Base-by-base conservation (phyloP, 1,139 yeast species). In the Saccharomycopsis hybrid region DNA sequence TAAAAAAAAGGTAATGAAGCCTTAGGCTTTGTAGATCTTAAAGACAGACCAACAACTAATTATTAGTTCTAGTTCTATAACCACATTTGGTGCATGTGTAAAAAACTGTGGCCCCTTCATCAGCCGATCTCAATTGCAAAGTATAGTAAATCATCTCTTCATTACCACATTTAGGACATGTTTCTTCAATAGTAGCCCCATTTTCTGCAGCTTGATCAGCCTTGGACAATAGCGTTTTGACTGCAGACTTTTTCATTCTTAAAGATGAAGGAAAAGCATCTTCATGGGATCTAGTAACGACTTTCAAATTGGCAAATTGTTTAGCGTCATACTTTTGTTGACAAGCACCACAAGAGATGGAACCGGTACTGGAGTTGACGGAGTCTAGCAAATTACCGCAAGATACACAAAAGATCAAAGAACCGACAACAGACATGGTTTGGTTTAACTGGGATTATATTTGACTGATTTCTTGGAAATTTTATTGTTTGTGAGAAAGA, bases 61-160 rank as follows among this genome's bases (percentile, higher is more conserved):
- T 90, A 67, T 90, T 90, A 45, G 96, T 88, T 73, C 97, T 84
- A 73, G 86, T 90, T 62, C 88, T 80, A 74, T 90, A 88, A 43
- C 92, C 92, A 74, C 99, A 92, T 47, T 77, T 72, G 1, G 95
- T 85, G 73, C 98, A 92, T 1, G 98, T 90, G 70, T 92, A 94
- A 65, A 92, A 94, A 33, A 85, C 94, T 4, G 95, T 85, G 32
- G 94, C 94, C 74, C 98, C 99, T 76, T 92, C 99, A 76, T 92
- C 99, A 2, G 98, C 99, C 49, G 96, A 86, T 71, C 99, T 80
- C 60, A 92, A 77, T 69, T 92, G 99, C 60, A 92, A 73, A 7
- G 98, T 92, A 64, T 92, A 97, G 67, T 92, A 92, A 65, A 84
- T 92, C 98, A 94, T 94, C 68, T 92, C 97, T 62, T 92, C 97